Conservation (phyloP, 1,284 basidiomycete genomes). For the Irpex sp. region DNA sequence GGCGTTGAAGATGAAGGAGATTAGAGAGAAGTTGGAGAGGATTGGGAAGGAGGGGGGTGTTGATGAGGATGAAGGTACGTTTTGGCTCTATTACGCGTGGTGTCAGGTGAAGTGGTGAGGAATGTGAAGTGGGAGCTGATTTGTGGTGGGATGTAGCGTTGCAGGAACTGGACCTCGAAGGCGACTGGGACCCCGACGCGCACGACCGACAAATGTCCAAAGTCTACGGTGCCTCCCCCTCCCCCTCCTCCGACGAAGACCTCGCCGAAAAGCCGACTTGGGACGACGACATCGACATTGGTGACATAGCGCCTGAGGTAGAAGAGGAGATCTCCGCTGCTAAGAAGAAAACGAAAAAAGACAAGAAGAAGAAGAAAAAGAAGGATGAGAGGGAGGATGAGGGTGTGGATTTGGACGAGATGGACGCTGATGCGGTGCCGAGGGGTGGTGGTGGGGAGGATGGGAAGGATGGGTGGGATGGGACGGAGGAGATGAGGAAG, state of each 20-base stretch:
- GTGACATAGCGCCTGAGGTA: constrained; percentile 54
- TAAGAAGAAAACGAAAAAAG: constrained; percentile 49
- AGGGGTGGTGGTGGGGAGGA: neutral
- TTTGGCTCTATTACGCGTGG: neutral
- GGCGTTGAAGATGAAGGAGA: constrained; percentile 80
- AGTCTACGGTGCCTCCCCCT: constrained; percentile 48
- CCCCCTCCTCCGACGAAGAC: no score
- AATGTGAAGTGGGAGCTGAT: no score
- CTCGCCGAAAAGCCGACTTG: constrained; percentile 71
- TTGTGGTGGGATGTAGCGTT: constrained; percentile 37
- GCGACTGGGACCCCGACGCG: constrained; percentile 79
- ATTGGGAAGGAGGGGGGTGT: constrained; percentile 65
- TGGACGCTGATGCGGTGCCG: constrained; percentile 65
- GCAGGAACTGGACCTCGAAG: constrained; percentile 67
- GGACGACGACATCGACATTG: constrained; percentile 87
- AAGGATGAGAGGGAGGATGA: constrained; percentile 35
- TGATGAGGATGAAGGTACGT: constrained; percentile 43
- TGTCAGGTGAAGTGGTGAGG: neutral
- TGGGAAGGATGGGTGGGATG: constrained; percentile 72
- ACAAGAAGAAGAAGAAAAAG: constrained; percentile 33
- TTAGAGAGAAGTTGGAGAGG: constrained; percentile 70
- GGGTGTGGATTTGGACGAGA: constrained; percentile 64
- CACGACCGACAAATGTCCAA: constrained; percentile 78
- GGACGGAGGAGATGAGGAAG: constrained; percentile 85
- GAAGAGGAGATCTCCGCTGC: constrained; percentile 43